Base-by-base conservation (phyloP, 1,284 basidiomycete species). In the Coniferiporia sulphurascens region DNA sequence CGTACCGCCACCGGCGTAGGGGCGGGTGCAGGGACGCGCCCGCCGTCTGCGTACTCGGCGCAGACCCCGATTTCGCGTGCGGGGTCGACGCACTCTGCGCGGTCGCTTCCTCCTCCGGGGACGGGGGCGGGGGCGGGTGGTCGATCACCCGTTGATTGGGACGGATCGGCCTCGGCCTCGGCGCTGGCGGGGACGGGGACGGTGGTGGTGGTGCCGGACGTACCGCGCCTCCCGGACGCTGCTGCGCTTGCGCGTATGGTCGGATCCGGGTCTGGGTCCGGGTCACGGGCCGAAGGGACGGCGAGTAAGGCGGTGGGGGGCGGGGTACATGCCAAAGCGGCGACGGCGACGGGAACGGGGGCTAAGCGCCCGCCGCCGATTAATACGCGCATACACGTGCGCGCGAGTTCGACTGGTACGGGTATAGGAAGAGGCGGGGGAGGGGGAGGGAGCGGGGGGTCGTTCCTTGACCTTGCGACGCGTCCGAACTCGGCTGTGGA, bases 401-500 rank as follows among this genome's bases (percentile, higher is more conserved):
- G 38, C 9, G 15, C 15, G 19, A 49, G 51, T 35, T 21, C 46
- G 17, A 22, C 50, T 15, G 19, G 15, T 41, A 32, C 8, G 1
- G 49, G 46, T 5, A 5, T 2, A 2, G 27, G 27, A 2, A 5
- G 27, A 5, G 27, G 27, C 5, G 27, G 27, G 2, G 27, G 27
- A 27, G 27, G 27, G 27, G 27, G 27, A 27, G 27, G 27, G 27
- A 27, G 27, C 27, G 27, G 27, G 3, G 43, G 43, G 3, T 58
- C 56, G 27, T 62, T 62, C 52, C 46, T 62, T 4, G 60, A 62
- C 38, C 58, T 62, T 48, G 49, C 43, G 13, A 62, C 60, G 35
- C 45, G 60, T 10, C 60, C 60, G 17, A 58, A 51, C 27, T 62
- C 60, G 21, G 50, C 48, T 35, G 19, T 38, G 15, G 60, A 58